Conservation (phyloP, 2,329 filamentous ascomycete species). For the Tympanopsis confertula region DNA sequence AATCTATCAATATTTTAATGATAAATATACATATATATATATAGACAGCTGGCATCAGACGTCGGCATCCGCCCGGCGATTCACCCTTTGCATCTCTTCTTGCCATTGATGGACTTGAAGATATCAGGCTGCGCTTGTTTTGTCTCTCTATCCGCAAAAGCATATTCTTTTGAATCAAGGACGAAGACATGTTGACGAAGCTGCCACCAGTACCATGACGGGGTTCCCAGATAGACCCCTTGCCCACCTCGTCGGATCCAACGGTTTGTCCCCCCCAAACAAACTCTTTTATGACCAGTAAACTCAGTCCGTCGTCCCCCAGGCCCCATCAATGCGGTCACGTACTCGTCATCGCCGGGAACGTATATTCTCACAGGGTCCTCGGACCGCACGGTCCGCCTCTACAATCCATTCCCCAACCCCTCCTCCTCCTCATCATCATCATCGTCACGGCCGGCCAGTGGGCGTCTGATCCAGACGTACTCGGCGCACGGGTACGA, state of each 20-base stretch:
- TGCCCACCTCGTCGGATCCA: slow-evolving; percentile 45
- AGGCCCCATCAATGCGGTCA: slow-evolving; percentile 63
- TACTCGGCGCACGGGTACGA: slow-evolving; percentile 88
- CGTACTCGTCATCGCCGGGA: slow-evolving; percentile 61
- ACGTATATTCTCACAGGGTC: slow-evolving; percentile 77
- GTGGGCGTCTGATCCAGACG: slow-evolving; percentile 64
- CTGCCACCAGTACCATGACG: too few relatives aligned
- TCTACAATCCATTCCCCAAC: slow-evolving; percentile 22
- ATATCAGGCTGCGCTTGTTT: too few relatives aligned
- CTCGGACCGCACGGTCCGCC: slow-evolving; percentile 71
- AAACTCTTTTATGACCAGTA: slow-evolving; percentile 1
- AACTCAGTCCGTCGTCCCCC: slow-evolving; percentile 2
- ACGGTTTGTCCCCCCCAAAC: slow-evolving; percentile 28
- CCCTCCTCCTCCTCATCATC: slow-evolving; percentile 23
- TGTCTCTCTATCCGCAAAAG: too few relatives aligned
- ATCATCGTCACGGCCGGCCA: slow-evolving; percentile 19
- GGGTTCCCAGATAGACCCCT: slow-evolving; percentile 19
- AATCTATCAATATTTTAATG: too few relatives aligned
- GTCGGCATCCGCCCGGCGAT: too few relatives aligned
- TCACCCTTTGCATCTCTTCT: too few relatives aligned
- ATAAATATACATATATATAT: too few relatives aligned
- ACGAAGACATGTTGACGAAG: too few relatives aligned
- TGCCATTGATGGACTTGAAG: too few relatives aligned
- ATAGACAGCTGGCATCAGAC: too few relatives aligned
- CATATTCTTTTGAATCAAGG: too few relatives aligned